These are phyloP conservation scores for Ogataea haglerorum DNA, from an alignment of 805 yeast species.

Conservation along the genomic window DNA sequence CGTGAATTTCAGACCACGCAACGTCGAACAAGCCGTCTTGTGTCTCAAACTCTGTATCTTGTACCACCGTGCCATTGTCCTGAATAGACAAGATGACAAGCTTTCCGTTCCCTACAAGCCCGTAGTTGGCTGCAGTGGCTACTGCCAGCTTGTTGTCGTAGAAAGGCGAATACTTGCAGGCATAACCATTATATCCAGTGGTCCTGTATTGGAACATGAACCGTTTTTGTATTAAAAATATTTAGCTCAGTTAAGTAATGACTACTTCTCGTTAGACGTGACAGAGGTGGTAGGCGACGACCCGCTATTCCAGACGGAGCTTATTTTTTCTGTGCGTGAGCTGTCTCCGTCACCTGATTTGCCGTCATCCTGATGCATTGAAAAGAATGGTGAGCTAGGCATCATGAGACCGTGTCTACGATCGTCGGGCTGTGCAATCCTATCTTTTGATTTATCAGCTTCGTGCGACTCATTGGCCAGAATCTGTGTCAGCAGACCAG, in stretches of 20 bases:
- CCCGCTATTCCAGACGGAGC: slow-evolving; percentile 24
- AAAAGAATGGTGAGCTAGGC: slow-evolving; percentile 35
- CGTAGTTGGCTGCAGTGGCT: slow-evolving; percentile 88
- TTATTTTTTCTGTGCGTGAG: slow-evolving; percentile 21
- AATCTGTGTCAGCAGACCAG: slow-evolving; percentile 7
- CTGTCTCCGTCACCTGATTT: slow-evolving; percentile 17
- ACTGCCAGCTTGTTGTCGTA: slow-evolving; percentile 87
- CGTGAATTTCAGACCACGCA: slow-evolving; percentile 89
- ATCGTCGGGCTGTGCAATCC: slow-evolving; percentile 3
- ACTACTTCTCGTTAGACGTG: slow-evolving; percentile 14
- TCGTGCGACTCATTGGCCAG: slow-evolving; percentile 7
- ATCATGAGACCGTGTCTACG: slow-evolving; percentile 21
- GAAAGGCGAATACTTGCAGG: slow-evolving; percentile 86
- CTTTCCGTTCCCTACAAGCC: slow-evolving; percentile 91
- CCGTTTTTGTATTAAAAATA: slow-evolving; percentile 6
- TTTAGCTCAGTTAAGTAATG: slow-evolving; percentile 2
- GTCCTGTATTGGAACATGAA: slow-evolving; percentile 74
- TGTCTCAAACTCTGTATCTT: slow-evolving; percentile 68
- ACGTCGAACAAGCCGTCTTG: slow-evolving; percentile 90
- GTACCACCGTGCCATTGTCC: slow-evolving; percentile 57
- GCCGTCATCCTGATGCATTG: slow-evolving; percentile 15
- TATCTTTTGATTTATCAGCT: background rate
- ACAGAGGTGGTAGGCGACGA: slow-evolving; percentile 31
- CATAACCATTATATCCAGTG: slow-evolving; percentile 80
- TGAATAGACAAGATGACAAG: slow-evolving; percentile 66